phyloP scores from a whole-genome alignment of 108 stramenopile species.

The Craspedostauros australis region DNA sequence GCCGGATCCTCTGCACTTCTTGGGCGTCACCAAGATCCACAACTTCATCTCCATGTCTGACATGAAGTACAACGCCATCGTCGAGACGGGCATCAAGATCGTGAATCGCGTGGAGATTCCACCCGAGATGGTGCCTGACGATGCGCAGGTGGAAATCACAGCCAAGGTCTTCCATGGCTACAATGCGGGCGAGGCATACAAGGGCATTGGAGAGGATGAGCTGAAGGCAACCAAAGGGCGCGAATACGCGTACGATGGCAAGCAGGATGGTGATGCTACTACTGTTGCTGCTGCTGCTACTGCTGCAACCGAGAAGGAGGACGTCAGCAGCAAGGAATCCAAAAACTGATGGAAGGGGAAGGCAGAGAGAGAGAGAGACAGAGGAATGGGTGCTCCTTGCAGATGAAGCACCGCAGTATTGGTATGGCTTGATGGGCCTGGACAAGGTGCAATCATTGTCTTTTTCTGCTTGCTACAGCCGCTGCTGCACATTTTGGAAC shows the following conservation, averaged over 20 bases:
- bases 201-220: conserved; percentile 73
- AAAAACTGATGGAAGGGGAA: background rate
- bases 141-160: conserved; percentile 99
- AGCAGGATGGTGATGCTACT: background rate
- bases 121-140: conserved; percentile 91
- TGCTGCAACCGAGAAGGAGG: background rate
- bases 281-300: background rate
- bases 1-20: conserved; percentile 97
- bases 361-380: background rate
- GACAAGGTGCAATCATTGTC: no score
- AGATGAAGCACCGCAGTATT: no score
- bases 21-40: conserved; percentile 93
- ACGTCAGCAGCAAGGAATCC: conserved; percentile 1
- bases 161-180: conserved; percentile 99
- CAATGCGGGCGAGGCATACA: conserved; percentile 91
- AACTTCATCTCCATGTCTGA: conserved; percentile 98
- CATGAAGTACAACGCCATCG: conserved; percentile 99
- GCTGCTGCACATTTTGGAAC: no score
- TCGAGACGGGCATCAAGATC: conserved; percentile 92
- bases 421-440: no score
- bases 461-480: no score
- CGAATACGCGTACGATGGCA: conserved; percentile 61
- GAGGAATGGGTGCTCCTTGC: no score
- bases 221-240: conserved; percentile 87
- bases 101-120: conserved; percentile 98